phyloP scores from a whole-genome alignment of 495 filamentous ascomycete genomes.

The Cenococcum geophilum region DNA sequence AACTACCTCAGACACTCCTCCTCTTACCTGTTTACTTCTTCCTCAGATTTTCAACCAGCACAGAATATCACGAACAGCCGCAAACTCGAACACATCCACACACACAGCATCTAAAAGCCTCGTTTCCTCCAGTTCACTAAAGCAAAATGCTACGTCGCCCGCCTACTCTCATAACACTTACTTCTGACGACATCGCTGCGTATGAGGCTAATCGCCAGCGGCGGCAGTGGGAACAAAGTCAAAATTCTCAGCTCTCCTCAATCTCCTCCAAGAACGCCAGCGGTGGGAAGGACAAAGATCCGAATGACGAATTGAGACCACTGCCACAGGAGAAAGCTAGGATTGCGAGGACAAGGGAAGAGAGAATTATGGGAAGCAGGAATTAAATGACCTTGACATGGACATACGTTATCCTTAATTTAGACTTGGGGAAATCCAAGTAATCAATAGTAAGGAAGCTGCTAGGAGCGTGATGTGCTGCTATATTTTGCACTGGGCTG shows the following conservation, averaged over 20 bases:
- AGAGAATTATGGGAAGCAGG: slow-evolving; percentile 36
- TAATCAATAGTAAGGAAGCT: too few relatives aligned
- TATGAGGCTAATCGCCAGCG: slow-evolving; percentile 24
- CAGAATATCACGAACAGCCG: too few relatives aligned
- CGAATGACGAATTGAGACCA: slow-evolving; percentile 54
- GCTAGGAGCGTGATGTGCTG: too few relatives aligned
- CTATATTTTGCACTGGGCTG: too few relatives aligned
- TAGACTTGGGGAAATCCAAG: too few relatives aligned
- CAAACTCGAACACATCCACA: too few relatives aligned
- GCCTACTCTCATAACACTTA: slow-evolving; percentile 28
- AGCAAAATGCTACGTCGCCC: slow-evolving; percentile 26
- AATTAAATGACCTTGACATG: background rate
- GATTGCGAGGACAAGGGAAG: slow-evolving; percentile 47
- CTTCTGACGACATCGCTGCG: slow-evolving; percentile 23
- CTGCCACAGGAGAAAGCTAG: slow-evolving; percentile 49
- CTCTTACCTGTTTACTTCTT: too few relatives aligned
- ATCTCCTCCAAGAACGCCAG: background rate
- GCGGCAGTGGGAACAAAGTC: slow-evolving; percentile 6
- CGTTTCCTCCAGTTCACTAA: background rate
- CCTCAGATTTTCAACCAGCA: too few relatives aligned
- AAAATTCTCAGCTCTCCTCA: background rate
- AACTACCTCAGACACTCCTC: too few relatives aligned
- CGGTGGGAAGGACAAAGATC: slow-evolving; percentile 36
- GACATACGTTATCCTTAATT: background rate
- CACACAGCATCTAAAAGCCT: background rate